Evolutionary conservation across 78 protist species (phyloP), one percentile per base, ranked within the genome.

Genomic region (Neovahlkampfia damariscottae): DNA sequence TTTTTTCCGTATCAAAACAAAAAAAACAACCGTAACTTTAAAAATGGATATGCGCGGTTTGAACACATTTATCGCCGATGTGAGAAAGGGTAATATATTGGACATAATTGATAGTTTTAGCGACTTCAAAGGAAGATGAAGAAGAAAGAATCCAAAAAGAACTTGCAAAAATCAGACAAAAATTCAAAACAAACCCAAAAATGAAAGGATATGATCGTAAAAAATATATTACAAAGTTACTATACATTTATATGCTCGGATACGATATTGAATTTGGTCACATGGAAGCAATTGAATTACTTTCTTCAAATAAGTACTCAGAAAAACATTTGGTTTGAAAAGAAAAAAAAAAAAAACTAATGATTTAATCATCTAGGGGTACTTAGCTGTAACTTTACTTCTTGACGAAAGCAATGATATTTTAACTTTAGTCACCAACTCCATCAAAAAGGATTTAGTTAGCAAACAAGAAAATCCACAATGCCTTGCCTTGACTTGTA

Each of bases 241-340:
- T 97, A 41, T 98, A 90, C 85, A 96, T 93, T 75, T 94, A 75
- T 81, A 88, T 97, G 82, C 80, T 95, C 37, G 99, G 99, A 4
- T 93, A 92, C 79, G 95, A 93, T 19, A 70, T 96, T 28, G 99
- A 96, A 74, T 96, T 97, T 76, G 99, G 99, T 2, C 96, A 96
- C 79, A 90, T 96, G 89, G 98, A 98, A 58, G 96, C 96, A 29
- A 86, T 96, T 19, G 66, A 88, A n/a, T 93, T 98, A 30, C 10
- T 98, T 19, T 41, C 95, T 0, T 32, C 86, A 0, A 31, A 19
- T 29, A 83, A 81, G 40, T 97, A 84, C 81, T 66, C 93, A 1
- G 99, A 97, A 76, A 97, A 98, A 86, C 84, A 79, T 41, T 86
- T 94, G 35, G 96, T 91, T 38, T 1, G 87, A 35, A 3, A 2